These are phyloP conservation scores for Crithidia expoeki DNA, from an alignment of 208 protist genomes.

Conservation along the genomic window DNA sequence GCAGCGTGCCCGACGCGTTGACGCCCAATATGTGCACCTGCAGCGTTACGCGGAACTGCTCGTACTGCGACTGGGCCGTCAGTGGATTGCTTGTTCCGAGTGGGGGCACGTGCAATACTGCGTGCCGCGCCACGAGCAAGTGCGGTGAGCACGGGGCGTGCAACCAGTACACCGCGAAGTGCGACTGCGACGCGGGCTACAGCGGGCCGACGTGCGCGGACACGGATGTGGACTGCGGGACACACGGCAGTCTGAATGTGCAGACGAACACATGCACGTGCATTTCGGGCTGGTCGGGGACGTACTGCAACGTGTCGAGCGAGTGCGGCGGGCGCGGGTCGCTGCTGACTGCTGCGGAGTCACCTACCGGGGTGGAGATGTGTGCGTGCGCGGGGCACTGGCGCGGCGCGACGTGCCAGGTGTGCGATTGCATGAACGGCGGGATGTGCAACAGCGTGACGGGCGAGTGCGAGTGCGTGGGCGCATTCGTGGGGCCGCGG, in stretches of 20 bases:
- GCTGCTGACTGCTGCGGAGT: slow-evolving; percentile 34
- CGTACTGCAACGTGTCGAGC: slow-evolving; percentile 15
- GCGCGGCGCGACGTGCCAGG: slow-evolving; percentile 44
- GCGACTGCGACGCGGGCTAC: slow-evolving; percentile 31
- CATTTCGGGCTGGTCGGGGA: slow-evolving; percentile 15
- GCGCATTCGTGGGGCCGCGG: slow-evolving; percentile 44
- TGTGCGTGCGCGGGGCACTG: slow-evolving; percentile 57
- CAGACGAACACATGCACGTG: slow-evolving; percentile 24
- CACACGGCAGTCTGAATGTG: slow-evolving; percentile 18
- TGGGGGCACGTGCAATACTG: slow-evolving; percentile 17
- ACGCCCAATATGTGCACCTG: slow-evolving; percentile 30
- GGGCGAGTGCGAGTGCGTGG: slow-evolving; percentile 46
- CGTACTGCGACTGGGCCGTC: slow-evolving; percentile 43
- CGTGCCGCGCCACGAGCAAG: slow-evolving; percentile 13
- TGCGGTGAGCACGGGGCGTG: slow-evolving; percentile 25
- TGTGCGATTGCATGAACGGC: slow-evolving; percentile 60
- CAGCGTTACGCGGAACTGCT: slow-evolving; percentile 32
- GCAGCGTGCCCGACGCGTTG: slow-evolving; percentile 16
- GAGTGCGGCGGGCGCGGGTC: slow-evolving; percentile 35
- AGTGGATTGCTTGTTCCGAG: not conserved
- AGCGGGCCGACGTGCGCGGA: slow-evolving; percentile 24
- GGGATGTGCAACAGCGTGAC: slow-evolving; percentile 44
- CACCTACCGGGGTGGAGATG: slow-evolving; percentile 42
- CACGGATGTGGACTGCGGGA: slow-evolving; percentile 26
- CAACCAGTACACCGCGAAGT: slow-evolving; percentile 38